Evolutionary conservation across 2,329 filamentous ascomycete genomes (phyloP).

Genomic region (Arthrinium puccinioides): DNA sequence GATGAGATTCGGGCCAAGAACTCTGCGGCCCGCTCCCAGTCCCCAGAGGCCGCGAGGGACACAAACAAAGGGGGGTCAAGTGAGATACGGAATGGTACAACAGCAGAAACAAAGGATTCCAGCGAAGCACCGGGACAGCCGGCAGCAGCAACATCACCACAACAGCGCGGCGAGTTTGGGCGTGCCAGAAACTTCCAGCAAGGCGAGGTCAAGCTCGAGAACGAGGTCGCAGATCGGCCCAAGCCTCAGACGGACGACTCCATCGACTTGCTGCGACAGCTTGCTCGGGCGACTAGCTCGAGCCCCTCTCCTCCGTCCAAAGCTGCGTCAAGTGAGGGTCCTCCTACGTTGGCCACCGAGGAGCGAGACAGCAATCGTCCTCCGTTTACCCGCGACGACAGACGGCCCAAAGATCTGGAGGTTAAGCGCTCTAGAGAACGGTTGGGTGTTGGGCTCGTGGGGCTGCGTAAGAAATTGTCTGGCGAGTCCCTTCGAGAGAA

Average conservation of each 20-base stretch:
- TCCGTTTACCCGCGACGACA: constrained; percentile 12
- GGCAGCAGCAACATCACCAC: too few species aligned
- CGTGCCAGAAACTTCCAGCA: too few species aligned
- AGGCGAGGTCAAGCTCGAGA: background rate
- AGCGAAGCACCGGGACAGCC: too few species aligned
- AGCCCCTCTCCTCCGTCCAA: constrained; percentile 29
- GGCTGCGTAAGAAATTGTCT: constrained; percentile 34
- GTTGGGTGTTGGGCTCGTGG: constrained; percentile 39
- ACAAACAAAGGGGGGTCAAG: background rate
- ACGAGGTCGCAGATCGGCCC: background rate
- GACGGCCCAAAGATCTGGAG: constrained; percentile 12
- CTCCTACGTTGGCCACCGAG: too few species aligned
- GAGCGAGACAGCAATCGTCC: constrained; percentile 10
- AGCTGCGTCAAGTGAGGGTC: constrained; percentile 7
- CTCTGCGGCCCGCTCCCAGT: constrained; percentile 31
- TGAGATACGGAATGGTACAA: too few species aligned
- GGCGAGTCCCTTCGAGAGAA: constrained; percentile 41
- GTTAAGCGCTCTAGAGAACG: constrained; percentile 21
- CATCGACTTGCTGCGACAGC: constrained; percentile 39
- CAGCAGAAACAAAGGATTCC: too few species aligned
- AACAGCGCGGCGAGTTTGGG: too few species aligned
- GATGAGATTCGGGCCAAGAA: constrained; percentile 47
- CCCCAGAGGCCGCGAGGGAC: constrained; percentile 22
- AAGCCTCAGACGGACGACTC: constrained; percentile 35
- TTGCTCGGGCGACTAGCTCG: constrained; percentile 39